phyloP scores from a whole-genome alignment of 2,329 filamentous ascomycete species.

The Microdochium trichocladiopsis region DNA sequence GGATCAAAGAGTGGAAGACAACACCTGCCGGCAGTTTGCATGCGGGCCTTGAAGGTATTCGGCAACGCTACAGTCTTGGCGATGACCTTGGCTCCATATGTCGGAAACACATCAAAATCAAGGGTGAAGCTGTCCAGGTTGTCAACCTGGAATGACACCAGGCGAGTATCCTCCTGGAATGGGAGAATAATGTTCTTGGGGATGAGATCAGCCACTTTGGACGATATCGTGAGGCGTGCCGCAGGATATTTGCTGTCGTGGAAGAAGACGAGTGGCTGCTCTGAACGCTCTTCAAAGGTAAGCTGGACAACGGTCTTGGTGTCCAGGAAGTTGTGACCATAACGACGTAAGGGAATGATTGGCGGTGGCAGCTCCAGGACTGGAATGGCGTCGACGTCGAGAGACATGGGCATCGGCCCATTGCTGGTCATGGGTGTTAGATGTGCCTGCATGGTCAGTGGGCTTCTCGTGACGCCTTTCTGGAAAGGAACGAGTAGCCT shows the following conservation, averaged over 20 bases:
- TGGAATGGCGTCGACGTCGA: slow-evolving; percentile 84
- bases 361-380: slow-evolving; percentile 87
- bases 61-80: slow-evolving; percentile 91
- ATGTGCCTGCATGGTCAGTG: slow-evolving; percentile 33
- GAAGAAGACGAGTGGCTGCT: slow-evolving; percentile 85
- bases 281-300: slow-evolving; percentile 70
- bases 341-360: slow-evolving; percentile 88
- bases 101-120: slow-evolving; percentile 96
- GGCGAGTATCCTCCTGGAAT: slow-evolving; percentile 90
- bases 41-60: slow-evolving; percentile 70
- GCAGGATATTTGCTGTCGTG: slow-evolving; percentile 96
- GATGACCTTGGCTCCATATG: slow-evolving; percentile 95
- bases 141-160: slow-evolving; percentile 94
- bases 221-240: slow-evolving; percentile 89
- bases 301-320: slow-evolving; percentile 96
- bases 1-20: slow-evolving; percentile 90
- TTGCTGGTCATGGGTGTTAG: slow-evolving; percentile 40
- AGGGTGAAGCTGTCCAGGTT: slow-evolving; percentile 87
- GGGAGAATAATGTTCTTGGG: slow-evolving; percentile 93
- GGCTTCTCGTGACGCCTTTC: slow-evolving; percentile 32
- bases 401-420: slow-evolving; percentile 52
- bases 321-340: slow-evolving; percentile 97
- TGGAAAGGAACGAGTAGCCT: slow-evolving; percentile 65
- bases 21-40: slow-evolving; percentile 71
- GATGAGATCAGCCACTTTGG: slow-evolving; percentile 91